Base-by-base conservation (phyloP, 768 basidiomycete genomes). In the Pleurotus sapidus region DNA sequence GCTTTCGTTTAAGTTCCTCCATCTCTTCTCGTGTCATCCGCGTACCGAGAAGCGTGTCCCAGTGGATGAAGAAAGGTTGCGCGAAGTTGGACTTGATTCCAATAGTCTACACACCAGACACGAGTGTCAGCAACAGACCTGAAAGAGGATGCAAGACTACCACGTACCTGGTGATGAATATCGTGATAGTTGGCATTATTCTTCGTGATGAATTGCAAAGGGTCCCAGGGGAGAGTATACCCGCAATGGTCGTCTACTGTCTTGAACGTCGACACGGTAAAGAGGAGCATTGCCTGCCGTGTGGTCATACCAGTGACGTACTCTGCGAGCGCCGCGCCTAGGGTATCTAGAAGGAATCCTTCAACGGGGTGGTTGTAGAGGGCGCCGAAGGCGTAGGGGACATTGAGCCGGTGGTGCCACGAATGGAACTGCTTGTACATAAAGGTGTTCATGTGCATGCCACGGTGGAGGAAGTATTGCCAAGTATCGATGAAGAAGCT, bases 101-200 rank as follows among this genome's bases (percentile, higher is more conserved):
- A 59, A 91, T 82, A 34, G 77, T 68, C 85, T 88, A 57, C 5
- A 34, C 30, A 34, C 30, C 30, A 40, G 49, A 53, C 37, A 34
- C 9, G 15, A 45, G 59, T 50, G 60, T 45, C 56, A 18, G 54
- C 43, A 48, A 50, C 6, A 34, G 43, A 14, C 53, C 37, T 20
- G 14, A 25, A 49, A 46, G 23, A 49, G 8, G 38, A 18, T 27
- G 38, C 24, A 12, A 45, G 30, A 38, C 14, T 6, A 42, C 30
- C 20, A 63, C 74, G 72, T 64, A 89, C 91, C 79, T 95, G 94
- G 70, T 98, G 96, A 67, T 98, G 96, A 59, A 98, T 97, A 70
- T 98, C 96, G 69, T 98, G 96, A 71, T 96, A 99, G 71, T 96
- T 93, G 1, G 95, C 90, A 68, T 93, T 97, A 69, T 99, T 99